These are phyloP conservation scores for Asterophora lycoperdoides DNA, from an alignment of 768 basidiomycete species.

Conservation along the genomic window DNA sequence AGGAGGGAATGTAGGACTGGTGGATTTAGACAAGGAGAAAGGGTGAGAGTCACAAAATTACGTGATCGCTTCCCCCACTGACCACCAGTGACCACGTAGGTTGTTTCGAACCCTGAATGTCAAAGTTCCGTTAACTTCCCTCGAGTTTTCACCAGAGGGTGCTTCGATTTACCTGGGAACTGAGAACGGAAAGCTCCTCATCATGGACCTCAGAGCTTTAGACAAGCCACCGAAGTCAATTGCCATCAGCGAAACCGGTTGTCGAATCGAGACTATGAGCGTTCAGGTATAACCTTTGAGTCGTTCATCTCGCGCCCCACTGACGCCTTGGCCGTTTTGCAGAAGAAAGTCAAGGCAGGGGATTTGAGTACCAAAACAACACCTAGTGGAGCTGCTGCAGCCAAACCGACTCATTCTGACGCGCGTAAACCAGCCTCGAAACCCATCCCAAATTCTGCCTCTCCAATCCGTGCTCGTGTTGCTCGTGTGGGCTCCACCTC, in stretches of 20 bases:
- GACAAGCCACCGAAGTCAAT: constrained; percentile 62
- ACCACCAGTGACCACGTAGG: constrained; percentile 34
- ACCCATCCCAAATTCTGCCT: constrained; percentile 18
- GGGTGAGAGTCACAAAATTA: constrained; percentile 38
- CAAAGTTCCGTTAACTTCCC: constrained; percentile 51
- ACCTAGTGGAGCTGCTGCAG: constrained; percentile 13
- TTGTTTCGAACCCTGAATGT: constrained; percentile 55
- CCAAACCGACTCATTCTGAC: constrained; percentile 8
- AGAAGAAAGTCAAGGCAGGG: constrained; percentile 21
- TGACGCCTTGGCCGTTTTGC: not conserved
- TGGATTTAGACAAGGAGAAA: constrained; percentile 76
- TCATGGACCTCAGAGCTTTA: constrained; percentile 59
- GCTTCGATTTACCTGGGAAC: constrained; percentile 65
- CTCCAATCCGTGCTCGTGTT: constrained; percentile 19
- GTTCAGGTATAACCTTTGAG: constrained; percentile 46
- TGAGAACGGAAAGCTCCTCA: constrained; percentile 55
- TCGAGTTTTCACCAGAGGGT: constrained; percentile 67
- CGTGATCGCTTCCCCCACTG: not conserved
- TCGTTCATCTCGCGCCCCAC: not conserved
- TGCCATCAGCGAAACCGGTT: constrained; percentile 42
- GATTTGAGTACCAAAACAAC: constrained; percentile 15
- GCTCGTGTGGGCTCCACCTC: constrained; percentile 10
- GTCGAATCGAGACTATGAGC: constrained; percentile 47
- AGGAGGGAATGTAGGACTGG: constrained; percentile 49
- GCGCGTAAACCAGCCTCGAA: constrained; percentile 14